Evolutionary conservation across 768 basidiomycete species (phyloP).

Genomic region (Boletales sp.): DNA sequence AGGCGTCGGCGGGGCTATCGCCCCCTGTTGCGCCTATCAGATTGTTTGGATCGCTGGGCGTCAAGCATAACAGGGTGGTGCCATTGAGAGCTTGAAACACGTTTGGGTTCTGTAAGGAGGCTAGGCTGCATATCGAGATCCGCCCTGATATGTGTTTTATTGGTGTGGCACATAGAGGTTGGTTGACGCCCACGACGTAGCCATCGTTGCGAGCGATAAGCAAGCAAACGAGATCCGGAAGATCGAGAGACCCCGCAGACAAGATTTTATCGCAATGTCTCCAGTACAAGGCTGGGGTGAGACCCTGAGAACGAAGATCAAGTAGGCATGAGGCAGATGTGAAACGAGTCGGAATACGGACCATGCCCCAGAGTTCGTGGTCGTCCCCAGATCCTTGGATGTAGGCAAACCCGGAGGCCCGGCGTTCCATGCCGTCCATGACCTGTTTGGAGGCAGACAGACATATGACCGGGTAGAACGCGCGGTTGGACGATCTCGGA

Average conservation of each 20-base stretch:
- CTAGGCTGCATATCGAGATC: conserved; percentile 37
- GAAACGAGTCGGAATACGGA: conserved; percentile 26
- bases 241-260: conserved; percentile 39
- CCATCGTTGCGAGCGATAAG: conserved; percentile 3
- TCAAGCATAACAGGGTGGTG: conserved; percentile 18
- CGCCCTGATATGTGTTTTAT: conserved; percentile 34
- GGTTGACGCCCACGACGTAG: neutral
- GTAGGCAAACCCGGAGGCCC: conserved; percentile 72
- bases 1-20: neutral
- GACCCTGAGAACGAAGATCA: conserved; percentile 45
- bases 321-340: neutral
- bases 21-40: neutral
- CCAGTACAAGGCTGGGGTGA: conserved; percentile 78
- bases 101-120: conserved; percentile 21
- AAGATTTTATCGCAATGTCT: conserved; percentile 48
- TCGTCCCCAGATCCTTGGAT: conserved; percentile 96
- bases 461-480: conserved; percentile 73
- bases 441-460: conserved; percentile 80
- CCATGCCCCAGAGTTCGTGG: conserved; percentile 86
- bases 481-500: conserved; percentile 9
- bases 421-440: conserved; percentile 55
- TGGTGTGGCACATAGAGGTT: conserved; percentile 4
- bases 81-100: neutral
- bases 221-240: conserved; percentile 36
- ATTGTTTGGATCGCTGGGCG: neutral